Evolutionary conservation across 495 filamentous ascomycete genomes (phyloP).

Genomic region (Clavariopsis aquatica): DNA sequence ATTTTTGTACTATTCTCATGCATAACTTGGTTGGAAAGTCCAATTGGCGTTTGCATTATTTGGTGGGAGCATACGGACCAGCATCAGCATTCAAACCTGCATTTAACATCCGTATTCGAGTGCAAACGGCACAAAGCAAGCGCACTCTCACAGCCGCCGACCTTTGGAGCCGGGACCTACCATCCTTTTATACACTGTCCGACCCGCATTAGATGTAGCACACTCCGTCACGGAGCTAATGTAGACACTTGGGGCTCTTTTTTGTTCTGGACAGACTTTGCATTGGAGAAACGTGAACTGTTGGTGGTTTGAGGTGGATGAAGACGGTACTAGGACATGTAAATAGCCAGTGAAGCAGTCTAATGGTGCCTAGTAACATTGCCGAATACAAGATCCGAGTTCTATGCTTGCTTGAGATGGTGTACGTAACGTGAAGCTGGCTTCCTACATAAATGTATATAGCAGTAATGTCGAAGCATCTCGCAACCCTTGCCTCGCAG

Average conservation of each 20-base stretch:
- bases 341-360: neutral
- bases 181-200: neutral
- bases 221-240: neutral
- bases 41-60: neutral
- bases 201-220: neutral
- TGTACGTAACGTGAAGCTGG: too few species aligned
- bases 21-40: neutral
- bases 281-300: neutral
- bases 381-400: too few species aligned
- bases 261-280: neutral
- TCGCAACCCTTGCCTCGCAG: neutral
- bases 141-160: constrained; percentile 5
- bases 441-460: too few species aligned
- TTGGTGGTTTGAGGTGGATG: neutral
- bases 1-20: neutral
- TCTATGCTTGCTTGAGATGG: too few species aligned
- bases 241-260: neutral
- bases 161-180: neutral
- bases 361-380: too few species aligned
- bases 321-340: neutral
- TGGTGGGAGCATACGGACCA: neutral
- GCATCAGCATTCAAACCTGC: constrained; percentile 3
- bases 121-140: neutral
- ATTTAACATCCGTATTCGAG: neutral
- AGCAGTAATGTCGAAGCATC: too few species aligned